phyloP scores from a whole-genome alignment of 257 asterid species.

The Marsdenia floribunda region DNA sequence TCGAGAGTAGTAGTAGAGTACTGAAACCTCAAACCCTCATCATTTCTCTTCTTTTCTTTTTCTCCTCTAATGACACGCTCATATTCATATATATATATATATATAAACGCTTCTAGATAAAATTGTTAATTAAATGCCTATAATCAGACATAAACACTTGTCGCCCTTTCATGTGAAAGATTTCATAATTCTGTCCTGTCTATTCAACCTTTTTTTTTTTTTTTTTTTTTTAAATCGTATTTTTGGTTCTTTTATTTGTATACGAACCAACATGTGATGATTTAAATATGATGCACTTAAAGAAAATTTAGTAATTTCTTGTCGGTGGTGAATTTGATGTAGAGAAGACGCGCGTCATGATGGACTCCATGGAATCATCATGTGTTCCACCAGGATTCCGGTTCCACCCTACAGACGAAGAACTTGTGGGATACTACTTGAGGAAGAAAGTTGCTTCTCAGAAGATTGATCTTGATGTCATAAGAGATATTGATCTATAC shows the following conservation, averaged over 20 bases:
- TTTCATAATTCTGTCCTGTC: constrained; percentile 26
- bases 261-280: constrained; percentile 12
- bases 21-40: constrained; percentile 26
- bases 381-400: constrained; percentile 82
- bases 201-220: constrained; percentile 10
- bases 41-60: constrained; percentile 16
- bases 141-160: constrained; percentile 50
- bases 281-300: constrained; percentile 11
- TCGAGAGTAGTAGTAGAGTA: not conserved
- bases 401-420: constrained; percentile 72
- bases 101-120: constrained; percentile 31
- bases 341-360: constrained; percentile 21
- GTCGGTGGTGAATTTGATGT: constrained; percentile 46
- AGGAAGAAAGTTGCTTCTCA: constrained; percentile 68
- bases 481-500: constrained; percentile 66
- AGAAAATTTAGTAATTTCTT: no score
- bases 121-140: constrained; percentile 30
- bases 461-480: constrained; percentile 70
- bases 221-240: not conserved
- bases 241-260: constrained; percentile 5
- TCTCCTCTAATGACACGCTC: not conserved
- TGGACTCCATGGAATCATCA: constrained; percentile 44
- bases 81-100: not conserved
- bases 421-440: constrained; percentile 63
- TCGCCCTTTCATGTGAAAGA: constrained; percentile 34